Base-by-base conservation (phyloP, 805 yeast genomes). In the Lachancea waltii region DNA sequence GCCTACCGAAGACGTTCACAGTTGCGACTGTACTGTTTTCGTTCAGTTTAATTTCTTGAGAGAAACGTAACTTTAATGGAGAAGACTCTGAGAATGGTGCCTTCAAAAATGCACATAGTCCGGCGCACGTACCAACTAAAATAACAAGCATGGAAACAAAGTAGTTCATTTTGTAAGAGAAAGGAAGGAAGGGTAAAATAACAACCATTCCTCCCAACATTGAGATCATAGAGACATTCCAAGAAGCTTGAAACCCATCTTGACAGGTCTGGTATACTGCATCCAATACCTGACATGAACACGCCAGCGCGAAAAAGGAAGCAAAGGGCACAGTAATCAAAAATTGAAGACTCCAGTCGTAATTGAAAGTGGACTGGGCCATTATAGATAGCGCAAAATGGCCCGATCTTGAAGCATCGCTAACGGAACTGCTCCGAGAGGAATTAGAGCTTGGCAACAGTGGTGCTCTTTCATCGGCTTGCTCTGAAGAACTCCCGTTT, bases 341-440 rank as follows among this genome's bases (percentile, higher is more conserved):
- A 50, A 75, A 85, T 56, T 87, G 95, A 13, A 85, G 46, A 11
- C 80, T 69, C 95, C 96, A 87, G 50, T 82, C 95, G 53, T 81
- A 85, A 28, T 79, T 72, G 33, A 73, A 70, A 5, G 40, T 21
- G 4, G 77, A 72, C 35, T 51, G 45, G 3, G 44, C 30, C 11
- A 21, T 7, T 5, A 27, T 19, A 8, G 31, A 40, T 3, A 32
- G 11, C 7, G 17, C 17, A 8, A 8, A 15, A 16, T 21, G 30
- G 10, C 7, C 19, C 10, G 35, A 17, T 20, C 28, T 29, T 6
- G 22, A n/a, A 3, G 18, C 16, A 7, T 50, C 42, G 11, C 23
- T 28, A 31, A 33, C 33, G 11, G 45, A 33, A 30, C 24, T 35
- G 23, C 40, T 46, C 25, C 31, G 48, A 36, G 16, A 42, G 42